These are phyloP conservation scores for Pelargonium cotyledonis DNA, from an alignment of 441 rosid genomes.

Conservation along the genomic window DNA sequence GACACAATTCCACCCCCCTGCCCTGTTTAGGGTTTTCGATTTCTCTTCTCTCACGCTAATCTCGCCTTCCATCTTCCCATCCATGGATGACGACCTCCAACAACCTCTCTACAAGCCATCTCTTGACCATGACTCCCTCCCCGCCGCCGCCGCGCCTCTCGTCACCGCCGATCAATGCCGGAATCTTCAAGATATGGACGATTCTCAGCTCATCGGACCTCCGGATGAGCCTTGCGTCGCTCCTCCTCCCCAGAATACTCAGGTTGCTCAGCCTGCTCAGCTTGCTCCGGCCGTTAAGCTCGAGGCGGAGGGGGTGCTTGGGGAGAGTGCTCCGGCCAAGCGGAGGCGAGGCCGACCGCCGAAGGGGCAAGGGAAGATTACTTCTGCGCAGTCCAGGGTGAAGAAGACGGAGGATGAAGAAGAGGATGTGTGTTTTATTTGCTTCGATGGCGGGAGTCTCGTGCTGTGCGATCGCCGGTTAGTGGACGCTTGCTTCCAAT, in stretches of 20 bases:
- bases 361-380: constrained; percentile 29
- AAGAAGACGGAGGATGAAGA: constrained; percentile 43
- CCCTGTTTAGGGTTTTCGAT: constrained; percentile 47
- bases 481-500: constrained; percentile 20
- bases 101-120: not conserved
- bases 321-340: constrained; percentile 34
- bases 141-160: constrained; percentile 24
- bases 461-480: constrained; percentile 99
- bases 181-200: constrained; percentile 33
- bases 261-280: not conserved
- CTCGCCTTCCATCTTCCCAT: not conserved
- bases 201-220: constrained; percentile 34
- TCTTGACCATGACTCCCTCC: not conserved
- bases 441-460: constrained; percentile 97
- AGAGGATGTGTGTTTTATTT: constrained; percentile 93
- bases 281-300: constrained; percentile 26
- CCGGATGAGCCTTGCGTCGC: not conserved
- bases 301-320: constrained; percentile 21
- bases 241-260: constrained; percentile 13
- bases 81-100: not conserved
- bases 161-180: constrained; percentile 59
- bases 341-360: constrained; percentile 88
- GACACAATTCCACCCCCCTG: constrained; percentile 22
- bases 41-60: not conserved
- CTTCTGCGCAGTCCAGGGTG: constrained; percentile 26